Percentiles rank a stretch among this genome's conserved stretches.
Evolutionary conservation across 2,329 filamentous ascomycete genomes (phyloP).

Genomic region (Epichloe amarillans): DNA sequence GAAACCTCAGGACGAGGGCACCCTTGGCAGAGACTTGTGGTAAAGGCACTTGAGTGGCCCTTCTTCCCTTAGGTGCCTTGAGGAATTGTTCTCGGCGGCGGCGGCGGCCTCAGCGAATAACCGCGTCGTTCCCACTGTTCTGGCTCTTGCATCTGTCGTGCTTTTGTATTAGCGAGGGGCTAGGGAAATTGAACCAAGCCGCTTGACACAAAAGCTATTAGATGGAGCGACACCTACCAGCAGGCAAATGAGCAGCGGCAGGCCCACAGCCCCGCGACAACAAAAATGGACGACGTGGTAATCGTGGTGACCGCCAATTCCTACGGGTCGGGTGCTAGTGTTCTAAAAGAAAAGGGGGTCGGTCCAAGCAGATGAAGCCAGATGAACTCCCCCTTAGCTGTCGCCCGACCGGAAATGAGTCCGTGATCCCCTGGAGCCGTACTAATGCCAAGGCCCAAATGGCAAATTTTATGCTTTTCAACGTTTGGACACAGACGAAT

Average conservation of each 20-base stretch:
- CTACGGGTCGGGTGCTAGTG: not conserved
- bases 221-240: not conserved
- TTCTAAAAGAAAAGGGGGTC: not conserved
- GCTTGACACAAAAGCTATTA: not conserved
- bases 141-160: not conserved
- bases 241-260: not conserved
- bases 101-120: too few relatives aligned
- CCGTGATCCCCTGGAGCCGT: not conserved
- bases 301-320: conserved; percentile 2
- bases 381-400: not conserved
- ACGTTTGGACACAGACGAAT: not conserved
- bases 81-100: too few relatives aligned
- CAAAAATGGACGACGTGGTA: not conserved
- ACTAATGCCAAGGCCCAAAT: not conserved
- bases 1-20: not conserved
- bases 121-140: too few relatives aligned
- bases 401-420: conserved; percentile 3
- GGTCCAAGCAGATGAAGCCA: not conserved
- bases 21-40: not conserved
- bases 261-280: not conserved
- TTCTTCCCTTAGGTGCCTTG: too few relatives aligned
- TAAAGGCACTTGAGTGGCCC: too few relatives aligned
- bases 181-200: not conserved
- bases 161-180: not conserved
- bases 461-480: not conserved